Base-by-base conservation (phyloP, 441 rosid genomes). In the Aleurites moluccanus region DNA sequence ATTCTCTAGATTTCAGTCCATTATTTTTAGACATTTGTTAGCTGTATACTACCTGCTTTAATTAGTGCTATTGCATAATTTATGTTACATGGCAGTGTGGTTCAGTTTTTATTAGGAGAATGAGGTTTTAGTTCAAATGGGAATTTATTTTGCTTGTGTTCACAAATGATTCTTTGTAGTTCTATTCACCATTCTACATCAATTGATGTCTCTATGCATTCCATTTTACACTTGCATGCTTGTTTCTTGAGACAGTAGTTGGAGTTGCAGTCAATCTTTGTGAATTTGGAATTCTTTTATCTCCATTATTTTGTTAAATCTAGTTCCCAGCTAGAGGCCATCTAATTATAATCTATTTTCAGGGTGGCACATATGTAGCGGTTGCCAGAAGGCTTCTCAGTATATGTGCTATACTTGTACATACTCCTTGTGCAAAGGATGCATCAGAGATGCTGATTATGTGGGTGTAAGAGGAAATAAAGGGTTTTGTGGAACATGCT, bases 381-480 rank as follows among this genome's bases (percentile, higher is more conserved):
- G 83, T 72, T 97, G 99, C 81, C 93, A 88, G 82, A 94, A 86
- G 85, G 88, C 92, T 80, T 90, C 99, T 3, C 80, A 86, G 86
- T 90, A 87, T 81, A 85, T 92, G 97, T 97, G 99, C 85, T 94
- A 97, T 78, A 97, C 99, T 25, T 97, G 99, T 86, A 92, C 99
- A 0, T 94, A 89, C 88, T 94, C 99, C 60, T 82, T 88, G 74
- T 97, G 99, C 86, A 97, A 97, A 83, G 90, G 88, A 77, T 97
- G 99, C 79, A 88, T 89, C 47, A 88, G 85, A 85, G 94, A 83
- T 84, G 97, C 98, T 66, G 98, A 94, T 87, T 94, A 88, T 47
- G 85, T 89, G 18, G 83, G 86, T 82, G 88, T 92, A 20, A 80
- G 97, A 78, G 96, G 88, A 61, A 90, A 83, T 81, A 90, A 90